A percentile compares a stretch with the other conserved stretches of the same genome.
phyloP scores from a whole-genome alignment of 2,329 filamentous ascomycete species.

The Microdochium paspali region DNA sequence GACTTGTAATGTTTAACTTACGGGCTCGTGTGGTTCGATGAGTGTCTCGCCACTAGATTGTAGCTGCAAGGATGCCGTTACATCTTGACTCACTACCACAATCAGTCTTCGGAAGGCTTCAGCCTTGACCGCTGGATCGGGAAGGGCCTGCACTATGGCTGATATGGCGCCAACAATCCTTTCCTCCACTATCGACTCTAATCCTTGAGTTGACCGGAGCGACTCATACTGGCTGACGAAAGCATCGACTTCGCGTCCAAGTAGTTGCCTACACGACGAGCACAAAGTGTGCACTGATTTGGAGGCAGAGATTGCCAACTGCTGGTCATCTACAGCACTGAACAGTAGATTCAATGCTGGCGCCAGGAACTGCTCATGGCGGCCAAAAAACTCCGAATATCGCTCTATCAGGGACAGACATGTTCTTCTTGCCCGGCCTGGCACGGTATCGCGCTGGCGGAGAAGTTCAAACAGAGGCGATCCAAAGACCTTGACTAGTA shows the following conservation, averaged over 20 bases:
- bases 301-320: conserved; percentile 58
- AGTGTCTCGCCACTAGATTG: conserved; percentile 7
- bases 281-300: conserved; percentile 68
- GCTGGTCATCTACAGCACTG: conserved; percentile 51
- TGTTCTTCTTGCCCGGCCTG: conserved; percentile 55
- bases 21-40: conserved; percentile 13
- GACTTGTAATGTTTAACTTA: conserved; percentile 13
- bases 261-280: conserved; percentile 60
- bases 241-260: conserved; percentile 56
- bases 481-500: conserved; percentile 52
- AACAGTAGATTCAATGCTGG: conserved; percentile 68
- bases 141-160: conserved; percentile 64
- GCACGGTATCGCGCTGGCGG: conserved; percentile 41
- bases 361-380: conserved; percentile 57
- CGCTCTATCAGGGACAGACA: conserved; percentile 62
- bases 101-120: conserved; percentile 48
- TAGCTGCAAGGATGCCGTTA: conserved; percentile 32
- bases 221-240: conserved; percentile 64
- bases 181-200: conserved; percentile 64
- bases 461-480: conserved; percentile 48
- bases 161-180: conserved; percentile 66
- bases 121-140: conserved; percentile 44
- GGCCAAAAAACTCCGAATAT: conserved; percentile 69
- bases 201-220: conserved; percentile 47
- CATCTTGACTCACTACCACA: conserved; percentile 51